Evolutionary conservation across 352 stramenopile species (phyloP).

Genomic region (Globisporangium heterothallicum): DNA sequence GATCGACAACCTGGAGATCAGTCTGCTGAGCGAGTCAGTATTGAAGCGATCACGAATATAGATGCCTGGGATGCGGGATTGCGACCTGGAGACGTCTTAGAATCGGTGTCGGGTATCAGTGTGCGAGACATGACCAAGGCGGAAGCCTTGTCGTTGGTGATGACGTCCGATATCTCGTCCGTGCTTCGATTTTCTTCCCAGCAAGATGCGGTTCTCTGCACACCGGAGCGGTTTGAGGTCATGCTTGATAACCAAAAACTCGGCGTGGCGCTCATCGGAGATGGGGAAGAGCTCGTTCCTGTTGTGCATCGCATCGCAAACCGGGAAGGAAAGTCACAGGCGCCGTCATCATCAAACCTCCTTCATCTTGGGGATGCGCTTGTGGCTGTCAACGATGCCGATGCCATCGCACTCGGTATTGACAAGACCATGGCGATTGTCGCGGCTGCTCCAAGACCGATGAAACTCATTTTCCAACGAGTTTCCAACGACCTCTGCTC

Average conservation of each 20-base stretch:
- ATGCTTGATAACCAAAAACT: slow-evolving; percentile 31
- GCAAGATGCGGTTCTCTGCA: slow-evolving; percentile 12
- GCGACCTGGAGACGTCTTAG: slow-evolving; percentile 48
- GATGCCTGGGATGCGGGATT: slow-evolving; percentile 43
- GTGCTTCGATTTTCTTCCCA: slow-evolving; percentile 43
- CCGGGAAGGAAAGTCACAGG: too few relatives aligned
- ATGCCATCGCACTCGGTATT: slow-evolving; percentile 39
- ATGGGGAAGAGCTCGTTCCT: slow-evolving; percentile 36
- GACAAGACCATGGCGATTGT: slow-evolving; percentile 31
- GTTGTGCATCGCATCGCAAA: slow-evolving; percentile 34
- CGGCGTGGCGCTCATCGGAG: slow-evolving; percentile 37
- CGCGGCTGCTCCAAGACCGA: slow-evolving; percentile 21
- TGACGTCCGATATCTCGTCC: slow-evolving; percentile 18
- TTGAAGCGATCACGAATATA: slow-evolving; percentile 24
- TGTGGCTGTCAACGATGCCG: slow-evolving; percentile 47
- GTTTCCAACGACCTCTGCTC: slow-evolving; percentile 8
- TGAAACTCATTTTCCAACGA: slow-evolving; percentile 56
- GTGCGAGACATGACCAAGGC: slow-evolving; percentile 29
- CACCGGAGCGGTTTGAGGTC: slow-evolving; percentile 31
- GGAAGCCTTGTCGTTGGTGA: slow-evolving; percentile 28
- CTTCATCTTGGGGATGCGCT: slow-evolving; percentile 45
- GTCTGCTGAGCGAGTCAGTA: slow-evolving; percentile 13
- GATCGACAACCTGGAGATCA: slow-evolving; percentile 4
- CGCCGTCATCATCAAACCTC: too few relatives aligned
- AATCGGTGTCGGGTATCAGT: slow-evolving; percentile 31